These are phyloP conservation scores for Arthroderma uncinatum DNA, from an alignment of 2,329 filamentous ascomycete genomes.

Conservation along the genomic window DNA sequence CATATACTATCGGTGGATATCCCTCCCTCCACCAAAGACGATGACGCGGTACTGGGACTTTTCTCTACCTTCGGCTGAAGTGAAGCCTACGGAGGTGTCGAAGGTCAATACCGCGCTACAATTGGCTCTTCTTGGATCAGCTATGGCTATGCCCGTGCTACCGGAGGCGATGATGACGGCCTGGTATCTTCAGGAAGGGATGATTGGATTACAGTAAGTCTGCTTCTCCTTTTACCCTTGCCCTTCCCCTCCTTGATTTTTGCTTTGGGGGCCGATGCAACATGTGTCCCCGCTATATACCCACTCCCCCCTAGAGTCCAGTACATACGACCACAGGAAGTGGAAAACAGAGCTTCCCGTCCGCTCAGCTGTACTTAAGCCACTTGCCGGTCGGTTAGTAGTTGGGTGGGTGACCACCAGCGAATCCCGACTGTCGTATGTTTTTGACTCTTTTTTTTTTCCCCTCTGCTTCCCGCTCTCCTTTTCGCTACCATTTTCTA, in stretches of 20 bases:
- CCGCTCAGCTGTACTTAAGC: too few relatives aligned
- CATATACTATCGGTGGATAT: conserved; percentile 93
- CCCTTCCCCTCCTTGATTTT: too few relatives aligned
- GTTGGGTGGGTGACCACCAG: background rate
- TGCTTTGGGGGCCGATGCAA: too few relatives aligned
- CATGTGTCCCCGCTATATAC: background rate
- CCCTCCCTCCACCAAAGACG: conserved; percentile 84
- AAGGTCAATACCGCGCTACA: conserved; percentile 86
- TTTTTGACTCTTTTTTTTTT: background rate
- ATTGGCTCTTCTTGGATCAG: conserved; percentile 71
- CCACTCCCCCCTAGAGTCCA: conserved; percentile 4
- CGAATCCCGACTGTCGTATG: conserved; percentile 1
- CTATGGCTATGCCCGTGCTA: conserved; percentile 68
- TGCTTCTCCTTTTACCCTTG: too few relatives aligned
- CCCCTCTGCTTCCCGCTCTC: background rate
- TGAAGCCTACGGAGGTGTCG: conserved; percentile 35
- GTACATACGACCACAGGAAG: too few relatives aligned
- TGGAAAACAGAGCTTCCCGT: too few relatives aligned
- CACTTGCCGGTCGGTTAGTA: too few relatives aligned
- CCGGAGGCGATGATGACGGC: conserved; percentile 43
- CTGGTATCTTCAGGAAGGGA: conserved; percentile 53
- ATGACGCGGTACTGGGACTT: conserved; percentile 95
- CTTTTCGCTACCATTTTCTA: too few relatives aligned
- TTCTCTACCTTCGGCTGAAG: conserved; percentile 53
- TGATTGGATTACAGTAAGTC: conserved; percentile 37